Percentiles rank a stretch among this genome's conserved stretches.
Conservation (phyloP, 164 flowering plant genomes). For the Vitis rupestris region DNA sequence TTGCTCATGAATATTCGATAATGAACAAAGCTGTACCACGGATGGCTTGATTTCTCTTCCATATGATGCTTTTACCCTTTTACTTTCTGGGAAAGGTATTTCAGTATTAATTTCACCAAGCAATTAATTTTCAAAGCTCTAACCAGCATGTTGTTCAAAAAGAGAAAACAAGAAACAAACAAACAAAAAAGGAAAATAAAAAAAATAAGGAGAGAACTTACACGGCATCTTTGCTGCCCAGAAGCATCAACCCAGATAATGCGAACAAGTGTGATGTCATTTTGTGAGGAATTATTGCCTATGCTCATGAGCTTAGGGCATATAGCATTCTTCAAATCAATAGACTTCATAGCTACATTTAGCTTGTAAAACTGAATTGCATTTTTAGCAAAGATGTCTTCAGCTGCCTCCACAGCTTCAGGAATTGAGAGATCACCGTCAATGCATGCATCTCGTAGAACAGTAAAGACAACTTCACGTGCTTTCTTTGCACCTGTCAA, state of each 20-base stretch:
- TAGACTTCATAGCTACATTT: slow-evolving; percentile 14
- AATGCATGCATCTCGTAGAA: slow-evolving; percentile 75
- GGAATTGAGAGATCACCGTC: slow-evolving; percentile 79
- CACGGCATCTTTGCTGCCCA: slow-evolving; percentile 94
- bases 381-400: slow-evolving; percentile 68
- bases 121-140: too few relatives aligned
- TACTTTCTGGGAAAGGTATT: too few relatives aligned
- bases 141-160: too few relatives aligned
- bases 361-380: slow-evolving; percentile 69
- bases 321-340: slow-evolving; percentile 12
- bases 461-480: slow-evolving; percentile 72
- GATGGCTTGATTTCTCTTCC: too few relatives aligned
- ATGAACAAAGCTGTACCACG: too few relatives aligned
- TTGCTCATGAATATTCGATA: too few relatives aligned
- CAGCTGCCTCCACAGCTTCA: slow-evolving; percentile 79
- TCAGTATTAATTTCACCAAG: too few relatives aligned
- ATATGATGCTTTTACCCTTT: too few relatives aligned
- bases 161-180: background rate
- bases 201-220: slow-evolving; percentile 31
- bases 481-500: slow-evolving; percentile 82
- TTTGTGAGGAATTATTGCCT: slow-evolving; percentile 17
- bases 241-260: slow-evolving; percentile 87
- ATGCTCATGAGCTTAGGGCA: slow-evolving; percentile 18
- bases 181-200: background rate
- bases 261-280: slow-evolving; percentile 54